Percentiles rank a stretch among this genome's conserved stretches.
Conservation (phyloP, 2,329 filamentous ascomycete species). For the Colletotrichum tamarilloi region DNA sequence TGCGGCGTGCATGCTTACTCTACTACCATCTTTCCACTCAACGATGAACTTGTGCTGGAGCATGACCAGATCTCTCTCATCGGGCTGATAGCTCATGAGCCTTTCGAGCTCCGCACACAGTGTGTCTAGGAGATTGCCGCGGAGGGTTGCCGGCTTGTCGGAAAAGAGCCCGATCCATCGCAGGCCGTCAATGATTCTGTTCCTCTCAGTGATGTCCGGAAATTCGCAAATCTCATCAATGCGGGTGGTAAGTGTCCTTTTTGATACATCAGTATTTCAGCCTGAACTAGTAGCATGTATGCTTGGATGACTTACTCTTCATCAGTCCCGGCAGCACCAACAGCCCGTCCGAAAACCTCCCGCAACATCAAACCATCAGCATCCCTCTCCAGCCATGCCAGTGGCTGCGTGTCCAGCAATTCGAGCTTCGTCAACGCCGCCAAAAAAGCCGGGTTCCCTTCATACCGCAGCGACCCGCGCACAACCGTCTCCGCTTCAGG, state of each 20-base stretch:
- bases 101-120: conserved; percentile 77
- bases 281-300: too few species aligned
- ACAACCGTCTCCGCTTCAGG: conserved; percentile 76
- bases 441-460: conserved; percentile 76
- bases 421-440: conserved; percentile 76
- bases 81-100: conserved; percentile 77
- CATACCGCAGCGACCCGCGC: conserved; percentile 75
- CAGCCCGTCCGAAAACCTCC: conserved; percentile 73
- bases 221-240: conserved; percentile 73
- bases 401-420: conserved; percentile 57
- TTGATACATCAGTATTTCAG: neutral
- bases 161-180: conserved; percentile 69
- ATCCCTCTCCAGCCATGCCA: conserved; percentile 75
- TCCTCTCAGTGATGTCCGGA: conserved; percentile 68
- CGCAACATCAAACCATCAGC: conserved; percentile 82
- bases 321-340: conserved; percentile 77
- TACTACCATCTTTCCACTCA: conserved; percentile 70
- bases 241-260: conserved; percentile 38
- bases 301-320: conserved; percentile 62
- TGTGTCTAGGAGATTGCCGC: conserved; percentile 75
- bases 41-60: conserved; percentile 76
- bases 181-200: conserved; percentile 71
- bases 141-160: conserved; percentile 67
- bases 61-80: conserved; percentile 72
- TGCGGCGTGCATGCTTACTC: conserved; percentile 28